Evolutionary conservation across 1,284 basidiomycete genomes (phyloP), one percentile per base, ranked within the genome.

Genomic region (Ganoderma multipileum): DNA sequence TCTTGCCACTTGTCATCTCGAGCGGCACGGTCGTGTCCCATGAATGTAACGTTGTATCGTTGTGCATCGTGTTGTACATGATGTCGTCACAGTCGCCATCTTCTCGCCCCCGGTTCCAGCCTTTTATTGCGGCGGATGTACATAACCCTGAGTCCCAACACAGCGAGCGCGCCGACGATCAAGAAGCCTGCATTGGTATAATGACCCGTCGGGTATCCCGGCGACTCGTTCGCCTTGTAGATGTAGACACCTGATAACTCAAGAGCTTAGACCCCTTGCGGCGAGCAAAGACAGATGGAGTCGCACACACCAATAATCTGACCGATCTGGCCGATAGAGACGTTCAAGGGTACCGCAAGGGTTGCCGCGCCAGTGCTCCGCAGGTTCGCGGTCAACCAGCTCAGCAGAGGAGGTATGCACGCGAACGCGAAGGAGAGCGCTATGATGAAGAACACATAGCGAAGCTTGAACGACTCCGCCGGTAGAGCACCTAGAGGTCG

Each of bases 361-460:
- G 81, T 81, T 36, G 77, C 65, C 0, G 80, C 78, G 11, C 78
- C 76, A 1, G 82, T 80, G 47, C 73, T 73, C 55, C 72, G 73
- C 47, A 82, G 71, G 65, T 82, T 83, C 14, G 78, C 79, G 0
- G 81, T 79, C 28, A 83, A 72, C 81, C 81, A 82, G 57, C 81
- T 81, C 39, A 82, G 74, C 2, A 81, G 74, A 2, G 81, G 80
- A 1, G 82, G 80, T 38, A 80, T 79, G 59, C 76, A 77, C 1
- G 79, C 76, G 69, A 82, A 83, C 1, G 80, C 73, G 64, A 81
- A 82, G 8, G 78, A 74, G 4, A 79, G 72, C 0, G 78, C 81
- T 33, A 83, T 68, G 65, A 79, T 80, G 57, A 83, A 78, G 33
- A 79, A 69, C 30, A 74, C 81, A 67, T 82, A 82, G 30, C 81